Evolutionary conservation across 257 asterid species (phyloP), one percentile per base, ranked within the genome.

Genomic region (Fraxinus excelsior): DNA sequence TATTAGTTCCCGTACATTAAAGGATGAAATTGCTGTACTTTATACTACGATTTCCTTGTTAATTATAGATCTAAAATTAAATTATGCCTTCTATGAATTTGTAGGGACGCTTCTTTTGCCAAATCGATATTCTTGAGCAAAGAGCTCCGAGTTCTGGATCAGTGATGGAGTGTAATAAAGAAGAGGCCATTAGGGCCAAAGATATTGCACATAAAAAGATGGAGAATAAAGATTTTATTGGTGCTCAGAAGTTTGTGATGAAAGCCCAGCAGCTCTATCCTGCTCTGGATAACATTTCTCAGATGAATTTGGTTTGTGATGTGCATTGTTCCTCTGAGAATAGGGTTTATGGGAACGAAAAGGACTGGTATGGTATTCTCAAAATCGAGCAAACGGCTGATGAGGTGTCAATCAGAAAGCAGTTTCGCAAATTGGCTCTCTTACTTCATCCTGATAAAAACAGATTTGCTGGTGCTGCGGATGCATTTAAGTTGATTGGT

Each of bases 381-480:
- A 78, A 75, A 58, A 64, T 87, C 3, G 91, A 81, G 62, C 86
- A 86, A n/a, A 79, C 82, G 14, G 85, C 90, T 35, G 92, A 91
- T 71, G 89, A 80, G 74, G 82, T 75, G 26, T 40, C 84, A 12
- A 82, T 91, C 67, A 81, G 74, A 74, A 80, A 73, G 72, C 94
- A 79, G 79, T 91, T 72, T 66, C 81, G 86, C 40, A 83, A 72
- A 76, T 71, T 91, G 78, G 88, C 91, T 2, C 85, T 91, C 78
- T 62, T 67, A 31, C 94, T 91, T 66, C 94, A 88, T 60, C 97
- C 93, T 4, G 94, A 91, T 71, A 85, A 82, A 80, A 91, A 88
- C 89, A 74, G 74, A 38, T 81, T 84, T 42, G 77, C 88, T 4
- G 97, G 94, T 5, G 91, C 97, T 18, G 69, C 82, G 0, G 91